These are phyloP conservation scores for Hypericum androsaemum DNA, from an alignment of 345 rosid species.

Conservation along the genomic window DNA sequence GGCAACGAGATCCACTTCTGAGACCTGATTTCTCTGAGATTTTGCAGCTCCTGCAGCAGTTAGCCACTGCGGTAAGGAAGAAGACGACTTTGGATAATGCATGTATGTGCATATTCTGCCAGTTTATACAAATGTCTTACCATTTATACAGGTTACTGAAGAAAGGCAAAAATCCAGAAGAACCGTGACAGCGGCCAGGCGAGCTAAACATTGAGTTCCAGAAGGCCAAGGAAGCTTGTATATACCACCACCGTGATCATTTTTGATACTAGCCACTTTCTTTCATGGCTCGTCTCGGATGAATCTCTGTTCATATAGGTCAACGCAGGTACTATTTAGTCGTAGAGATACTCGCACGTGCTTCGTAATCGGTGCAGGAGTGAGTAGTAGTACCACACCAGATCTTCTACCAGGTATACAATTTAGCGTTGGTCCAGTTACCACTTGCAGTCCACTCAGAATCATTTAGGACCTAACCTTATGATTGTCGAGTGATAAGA, in stretches of 20 bases:
- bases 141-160: constrained; percentile 17
- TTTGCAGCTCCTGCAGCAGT: constrained; percentile 27
- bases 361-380: too few species aligned
- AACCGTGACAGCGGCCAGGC: constrained; percentile 6
- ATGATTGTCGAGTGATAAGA: too few species aligned
- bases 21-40: constrained; percentile 64
- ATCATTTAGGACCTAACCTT: too few species aligned
- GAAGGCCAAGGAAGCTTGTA: not conserved
- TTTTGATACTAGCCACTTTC: not conserved
- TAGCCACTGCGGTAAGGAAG: constrained; percentile 21
- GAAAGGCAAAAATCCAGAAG: constrained; percentile 11
- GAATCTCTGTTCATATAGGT: not conserved
- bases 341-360: too few species aligned
- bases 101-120: not conserved
- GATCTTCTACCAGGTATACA: too few species aligned
- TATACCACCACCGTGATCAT: not conserved
- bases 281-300: not conserved
- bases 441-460: too few species aligned
- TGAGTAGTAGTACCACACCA: too few species aligned
- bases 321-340: too few species aligned
- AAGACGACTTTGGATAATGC: constrained; percentile 3
- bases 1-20: constrained; percentile 45
- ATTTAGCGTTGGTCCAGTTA: too few species aligned
- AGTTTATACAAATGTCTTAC: not conserved
- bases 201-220: not conserved